Evolutionary conservation across 2,329 filamentous ascomycete species (phyloP), one percentile per base, ranked within the genome.

Genomic region (Exophiala phaeomuriformis): DNA sequence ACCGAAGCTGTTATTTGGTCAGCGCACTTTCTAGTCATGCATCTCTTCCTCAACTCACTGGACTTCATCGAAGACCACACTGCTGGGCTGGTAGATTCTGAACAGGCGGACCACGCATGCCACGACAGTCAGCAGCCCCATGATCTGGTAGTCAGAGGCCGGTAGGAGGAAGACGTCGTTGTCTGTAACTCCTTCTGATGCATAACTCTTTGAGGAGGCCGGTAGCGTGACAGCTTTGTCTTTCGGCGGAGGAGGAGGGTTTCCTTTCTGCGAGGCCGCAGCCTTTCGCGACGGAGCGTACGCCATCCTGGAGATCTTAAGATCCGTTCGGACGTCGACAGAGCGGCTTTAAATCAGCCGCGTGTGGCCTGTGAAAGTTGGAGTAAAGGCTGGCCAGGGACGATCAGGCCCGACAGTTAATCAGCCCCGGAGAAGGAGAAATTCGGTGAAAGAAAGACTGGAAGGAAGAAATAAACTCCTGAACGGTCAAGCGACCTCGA

Each of bases 21-120:
- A 52, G 56, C 30, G 53, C 47, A 10, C 27, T 12, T 5, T 35
- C 9, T n/a, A 9, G 28, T 32, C 7, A 8, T 27, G 4, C 33
- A 19, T 2, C 2, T 27, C 32, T 40, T 32, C 12, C 52, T 52
- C 28, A 54, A 83, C 89, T 70, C 82, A 95, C 90, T 98, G 93
- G 70, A 98, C 93, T 76, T 98, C 93, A 71, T 98, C 93, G 70
- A 98, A 98, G 63, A 98, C 93, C 57, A 98, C 93, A 66, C 90
- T 96, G 66, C 83, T 86, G 52, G 93, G 93, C 70, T 96, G 89
- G 70, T 94, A 96, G 74, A 98, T 96, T 67, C 89, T 84, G 77
- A 95, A 98, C 60, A 97, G 74, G 61, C 93, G 87, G 61, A 98
- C 88, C 61, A 84, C 74, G 51, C 85, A 79, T 47, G 87, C 88